Conservation (phyloP, 2,329 filamentous ascomycete species). For the Penicillium verrucosum region DNA sequence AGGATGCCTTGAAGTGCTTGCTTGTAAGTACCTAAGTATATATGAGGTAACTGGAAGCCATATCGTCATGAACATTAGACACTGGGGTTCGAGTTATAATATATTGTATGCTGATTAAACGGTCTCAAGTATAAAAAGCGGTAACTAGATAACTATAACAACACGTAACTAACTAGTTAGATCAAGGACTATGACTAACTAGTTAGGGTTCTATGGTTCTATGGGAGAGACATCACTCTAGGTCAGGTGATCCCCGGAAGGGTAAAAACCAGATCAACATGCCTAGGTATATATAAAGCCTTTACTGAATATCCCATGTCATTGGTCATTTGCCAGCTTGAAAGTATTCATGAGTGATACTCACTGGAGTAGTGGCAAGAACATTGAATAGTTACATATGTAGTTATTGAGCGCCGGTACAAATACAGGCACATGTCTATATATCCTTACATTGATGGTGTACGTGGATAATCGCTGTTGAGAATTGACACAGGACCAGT, state of each 20-base stretch:
- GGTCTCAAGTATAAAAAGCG: background rate
- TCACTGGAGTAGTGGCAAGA: background rate
- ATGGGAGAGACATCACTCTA: background rate
- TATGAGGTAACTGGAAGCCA: background rate
- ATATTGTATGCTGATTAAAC: too few relatives aligned
- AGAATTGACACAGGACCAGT: background rate
- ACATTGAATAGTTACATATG: too few relatives aligned
- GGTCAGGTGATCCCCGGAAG: background rate
- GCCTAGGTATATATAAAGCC: background rate
- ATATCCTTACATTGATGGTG: background rate
- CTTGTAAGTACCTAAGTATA: background rate
- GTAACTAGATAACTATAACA: too few relatives aligned
- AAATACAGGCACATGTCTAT: background rate
- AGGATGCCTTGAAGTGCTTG: background rate
- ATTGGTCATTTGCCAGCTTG: background rate
- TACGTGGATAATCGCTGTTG: background rate
- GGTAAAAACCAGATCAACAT: too few relatives aligned
- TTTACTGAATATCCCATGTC: background rate
- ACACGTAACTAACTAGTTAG: too few relatives aligned
- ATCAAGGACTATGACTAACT: background rate
- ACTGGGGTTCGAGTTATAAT: background rate
- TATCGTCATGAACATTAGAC: background rate
- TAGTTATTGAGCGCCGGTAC: too few relatives aligned
- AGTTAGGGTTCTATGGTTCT: too few relatives aligned
- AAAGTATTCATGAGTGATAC: background rate